Conservation (phyloP, 164 flowering plant genomes). For the Dillenia turbinata region DNA sequence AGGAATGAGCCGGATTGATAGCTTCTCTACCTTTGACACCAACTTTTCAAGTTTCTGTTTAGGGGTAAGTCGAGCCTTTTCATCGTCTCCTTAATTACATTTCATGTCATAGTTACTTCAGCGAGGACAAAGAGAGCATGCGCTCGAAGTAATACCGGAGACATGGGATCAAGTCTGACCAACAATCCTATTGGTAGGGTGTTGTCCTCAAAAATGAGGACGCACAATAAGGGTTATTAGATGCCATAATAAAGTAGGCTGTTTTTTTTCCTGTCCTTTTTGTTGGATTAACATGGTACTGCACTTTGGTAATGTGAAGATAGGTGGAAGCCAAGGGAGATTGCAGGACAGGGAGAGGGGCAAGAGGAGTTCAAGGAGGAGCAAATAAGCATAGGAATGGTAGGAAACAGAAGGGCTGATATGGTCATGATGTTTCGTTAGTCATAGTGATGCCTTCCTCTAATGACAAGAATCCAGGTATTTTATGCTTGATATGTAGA, state of each 20-base stretch:
- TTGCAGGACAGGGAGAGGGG: conserved; percentile 22
- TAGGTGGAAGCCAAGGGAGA: conserved; percentile 31
- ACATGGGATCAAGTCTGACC: too few species aligned
- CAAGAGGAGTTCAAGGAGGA: not conserved
- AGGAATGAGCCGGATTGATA: not conserved
- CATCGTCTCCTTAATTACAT: too few species aligned
- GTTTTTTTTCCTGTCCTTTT: not conserved
- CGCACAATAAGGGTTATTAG: too few species aligned
- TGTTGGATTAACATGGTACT: not conserved
- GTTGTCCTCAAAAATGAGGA: too few species aligned
- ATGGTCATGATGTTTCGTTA: conserved; percentile 27
- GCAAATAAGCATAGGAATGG: conserved; percentile 27
- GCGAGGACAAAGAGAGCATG: too few species aligned
- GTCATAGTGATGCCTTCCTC: conserved; percentile 6
- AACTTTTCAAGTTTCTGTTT: conserved; percentile 42
- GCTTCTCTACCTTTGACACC: conserved; percentile 14
- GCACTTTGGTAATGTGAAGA: conserved; percentile 9
- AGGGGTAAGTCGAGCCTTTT: conserved; percentile 39
- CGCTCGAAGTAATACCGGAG: too few species aligned
- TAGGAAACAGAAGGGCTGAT: conserved; percentile 32
- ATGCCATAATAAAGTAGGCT: too few species aligned
- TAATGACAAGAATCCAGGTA: conserved; percentile 6
- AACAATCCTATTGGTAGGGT: too few species aligned
- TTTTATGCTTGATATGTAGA: conserved; percentile 23
- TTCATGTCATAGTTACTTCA: too few species aligned